Conservation (phyloP, 192 early-diverging fungal genomes). For the Coemansia biformis region DNA sequence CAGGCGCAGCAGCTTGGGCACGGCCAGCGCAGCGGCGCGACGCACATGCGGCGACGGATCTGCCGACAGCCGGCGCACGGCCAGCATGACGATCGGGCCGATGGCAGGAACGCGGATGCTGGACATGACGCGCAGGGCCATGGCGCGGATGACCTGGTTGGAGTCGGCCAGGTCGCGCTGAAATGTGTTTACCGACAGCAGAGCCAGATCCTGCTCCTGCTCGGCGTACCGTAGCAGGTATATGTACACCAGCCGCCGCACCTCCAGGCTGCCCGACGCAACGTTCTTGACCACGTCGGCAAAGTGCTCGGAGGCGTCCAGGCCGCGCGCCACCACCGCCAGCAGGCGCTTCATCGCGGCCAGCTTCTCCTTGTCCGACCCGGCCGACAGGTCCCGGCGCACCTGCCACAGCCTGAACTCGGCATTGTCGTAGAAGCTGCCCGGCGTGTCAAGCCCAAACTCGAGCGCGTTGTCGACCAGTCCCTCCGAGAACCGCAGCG, state of each 20-base stretch:
- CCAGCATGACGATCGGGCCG: constrained; percentile 84
- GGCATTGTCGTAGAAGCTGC: constrained; percentile 84
- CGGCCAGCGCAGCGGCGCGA: constrained; percentile 85
- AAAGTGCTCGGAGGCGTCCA: constrained; percentile 86
- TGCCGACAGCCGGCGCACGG: constrained; percentile 77
- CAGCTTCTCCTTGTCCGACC: constrained; percentile 87
- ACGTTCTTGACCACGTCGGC: constrained; percentile 98
- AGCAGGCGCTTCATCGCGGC: constrained; percentile 87
- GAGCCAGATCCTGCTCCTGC: constrained; percentile 90
- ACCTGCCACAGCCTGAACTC: constrained; percentile 81
- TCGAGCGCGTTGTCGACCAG: constrained; percentile 86
- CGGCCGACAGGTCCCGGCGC: constrained; percentile 67
- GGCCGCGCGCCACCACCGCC: constrained; percentile 87
- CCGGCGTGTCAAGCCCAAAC: constrained; percentile 67
- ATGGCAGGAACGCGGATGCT: constrained; percentile 91
- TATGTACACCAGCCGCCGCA: constrained; percentile 94
- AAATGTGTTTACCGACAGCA: constrained; percentile 96
- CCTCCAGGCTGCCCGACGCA: constrained; percentile 78
- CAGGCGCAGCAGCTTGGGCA: constrained; percentile 74
- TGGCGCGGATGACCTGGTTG: constrained; percentile 89
- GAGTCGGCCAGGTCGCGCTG: constrained; percentile 91
- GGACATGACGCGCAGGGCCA: constrained; percentile 93
- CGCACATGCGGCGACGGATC: constrained; percentile 92
- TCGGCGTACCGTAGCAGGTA: constrained; percentile 94
- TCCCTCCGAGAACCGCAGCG: constrained; percentile 74